Percentiles rank a stretch among this genome's conserved stretches.
phyloP scores from a whole-genome alignment of 2,329 filamentous ascomycete species.

The Microcyclosporella mali region DNA sequence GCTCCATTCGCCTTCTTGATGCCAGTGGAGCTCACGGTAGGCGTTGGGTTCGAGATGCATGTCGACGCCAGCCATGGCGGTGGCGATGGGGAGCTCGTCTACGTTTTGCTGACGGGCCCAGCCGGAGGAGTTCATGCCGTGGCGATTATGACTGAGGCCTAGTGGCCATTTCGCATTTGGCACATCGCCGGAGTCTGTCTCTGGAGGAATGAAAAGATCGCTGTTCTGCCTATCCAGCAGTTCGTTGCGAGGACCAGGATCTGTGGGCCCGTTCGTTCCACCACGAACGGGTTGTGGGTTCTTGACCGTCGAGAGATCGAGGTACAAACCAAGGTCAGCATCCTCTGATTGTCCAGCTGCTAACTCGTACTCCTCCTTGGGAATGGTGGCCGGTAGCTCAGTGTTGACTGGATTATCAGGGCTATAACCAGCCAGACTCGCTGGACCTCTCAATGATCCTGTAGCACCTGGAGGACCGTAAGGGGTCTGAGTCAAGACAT shows the following conservation, averaged over 20 bases:
- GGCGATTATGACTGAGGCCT: slow-evolving; percentile 37
- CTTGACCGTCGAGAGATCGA: slow-evolving; percentile 34
- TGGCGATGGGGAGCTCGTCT: slow-evolving; percentile 35
- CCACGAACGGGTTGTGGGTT: slow-evolving; percentile 39
- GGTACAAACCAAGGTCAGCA: slow-evolving; percentile 34
- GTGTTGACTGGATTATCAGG: slow-evolving; percentile 29
- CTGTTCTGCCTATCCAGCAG: slow-evolving; percentile 36
- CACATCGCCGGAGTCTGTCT: slow-evolving; percentile 36
- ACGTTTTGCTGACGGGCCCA: slow-evolving; percentile 39
- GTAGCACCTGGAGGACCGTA: slow-evolving; percentile 30
- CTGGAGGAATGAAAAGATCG: slow-evolving; percentile 35
- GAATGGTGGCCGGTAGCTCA: slow-evolving; percentile 29
- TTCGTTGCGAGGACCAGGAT: slow-evolving; percentile 33
- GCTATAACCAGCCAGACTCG: slow-evolving; percentile 30
- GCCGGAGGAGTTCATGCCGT: slow-evolving; percentile 35
- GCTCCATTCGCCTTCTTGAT: slow-evolving; percentile 30
- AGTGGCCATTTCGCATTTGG: slow-evolving; percentile 40
- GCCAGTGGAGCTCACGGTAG: slow-evolving; percentile 33
- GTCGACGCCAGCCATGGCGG: slow-evolving; percentile 39
- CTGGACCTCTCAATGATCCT: slow-evolving; percentile 33
- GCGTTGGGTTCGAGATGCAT: slow-evolving; percentile 33
- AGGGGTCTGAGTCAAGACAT: slow-evolving; percentile 7
- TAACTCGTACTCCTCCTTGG: slow-evolving; percentile 33
- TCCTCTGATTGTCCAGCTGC: slow-evolving; percentile 34
- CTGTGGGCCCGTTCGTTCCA: slow-evolving; percentile 33